phyloP scores from a whole-genome alignment of 495 filamentous ascomycete genomes.

The Cenococcum geophilum region DNA sequence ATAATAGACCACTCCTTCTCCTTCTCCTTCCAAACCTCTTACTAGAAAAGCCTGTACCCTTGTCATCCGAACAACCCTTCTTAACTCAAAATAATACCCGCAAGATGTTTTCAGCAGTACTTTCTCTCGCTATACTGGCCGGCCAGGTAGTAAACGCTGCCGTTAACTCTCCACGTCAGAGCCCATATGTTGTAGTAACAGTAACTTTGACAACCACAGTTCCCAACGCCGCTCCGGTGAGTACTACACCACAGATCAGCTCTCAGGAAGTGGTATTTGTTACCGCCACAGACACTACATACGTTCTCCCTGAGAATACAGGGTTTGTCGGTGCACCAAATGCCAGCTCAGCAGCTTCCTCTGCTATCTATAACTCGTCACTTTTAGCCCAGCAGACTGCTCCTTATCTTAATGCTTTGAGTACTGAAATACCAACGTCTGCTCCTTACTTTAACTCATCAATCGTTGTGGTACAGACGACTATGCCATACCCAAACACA shows the following conservation, averaged over 20 bases:
- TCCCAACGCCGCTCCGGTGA: neutral
- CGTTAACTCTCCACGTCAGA: neutral
- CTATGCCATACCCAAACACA: too few relatives aligned
- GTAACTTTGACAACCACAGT: neutral
- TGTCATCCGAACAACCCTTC: neutral
- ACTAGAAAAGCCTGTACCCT: too few relatives aligned
- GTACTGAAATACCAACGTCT: neutral
- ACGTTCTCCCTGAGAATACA: neutral
- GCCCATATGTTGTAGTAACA: neutral
- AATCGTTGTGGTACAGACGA: neutral
- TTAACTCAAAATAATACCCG: neutral
- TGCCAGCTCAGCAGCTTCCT: neutral
- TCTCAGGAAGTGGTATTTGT: neutral
- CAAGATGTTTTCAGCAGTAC: neutral
- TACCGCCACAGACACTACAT: neutral
- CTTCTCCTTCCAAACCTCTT: neutral
- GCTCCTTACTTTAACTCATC: neutral
- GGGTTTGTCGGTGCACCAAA: neutral
- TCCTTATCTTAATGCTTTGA: neutral
- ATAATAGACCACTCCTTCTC: neutral
- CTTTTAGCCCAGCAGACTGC: neutral
- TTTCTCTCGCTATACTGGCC: neutral
- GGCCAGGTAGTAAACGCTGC: neutral
- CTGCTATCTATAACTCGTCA: neutral
- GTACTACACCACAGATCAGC: neutral